Conservation (phyloP, 2,329 filamentous ascomycete species). For the Neoarthrinium moseri region DNA sequence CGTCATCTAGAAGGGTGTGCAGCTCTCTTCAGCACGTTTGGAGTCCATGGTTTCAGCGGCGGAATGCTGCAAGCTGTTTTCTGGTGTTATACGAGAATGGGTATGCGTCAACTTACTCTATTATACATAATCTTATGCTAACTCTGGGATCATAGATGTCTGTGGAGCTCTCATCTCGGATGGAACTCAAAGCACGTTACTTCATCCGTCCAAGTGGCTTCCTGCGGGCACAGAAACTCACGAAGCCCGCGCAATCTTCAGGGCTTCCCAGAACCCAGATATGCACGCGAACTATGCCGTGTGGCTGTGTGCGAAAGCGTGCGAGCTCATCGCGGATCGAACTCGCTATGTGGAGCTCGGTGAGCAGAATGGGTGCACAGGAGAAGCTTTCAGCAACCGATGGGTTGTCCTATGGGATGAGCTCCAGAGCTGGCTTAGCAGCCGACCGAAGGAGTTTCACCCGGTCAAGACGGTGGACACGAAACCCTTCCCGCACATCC, state of each 20-base stretch:
- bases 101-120: constrained; percentile 18
- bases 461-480: constrained; percentile 42
- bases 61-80: constrained; percentile 54
- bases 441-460: constrained; percentile 44
- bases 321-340: constrained; percentile 47
- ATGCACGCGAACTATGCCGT: constrained; percentile 61
- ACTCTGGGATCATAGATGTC: constrained; percentile 39
- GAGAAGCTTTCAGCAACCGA: constrained; percentile 35
- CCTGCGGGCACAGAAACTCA: constrained; percentile 34
- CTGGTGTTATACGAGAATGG: constrained; percentile 60
- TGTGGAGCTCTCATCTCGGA: constrained; percentile 56
- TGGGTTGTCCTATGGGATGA: constrained; percentile 50
- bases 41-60: constrained; percentile 51
- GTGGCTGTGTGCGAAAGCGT: constrained; percentile 52
- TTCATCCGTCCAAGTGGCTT: constrained; percentile 49
- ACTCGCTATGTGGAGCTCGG: constrained; percentile 48
- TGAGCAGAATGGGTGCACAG: constrained; percentile 41
- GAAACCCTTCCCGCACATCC: constrained; percentile 48
- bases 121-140: constrained; percentile 14
- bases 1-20: constrained; percentile 58
- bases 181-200: constrained; percentile 49
- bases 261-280: constrained; percentile 37
- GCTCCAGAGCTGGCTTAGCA: constrained; percentile 45
- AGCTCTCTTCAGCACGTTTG: constrained; percentile 50
- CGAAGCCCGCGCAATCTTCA: constrained; percentile 35